Base-by-base conservation (phyloP, 1,284 basidiomycete species). In the Ganoderma sinense region DNA sequence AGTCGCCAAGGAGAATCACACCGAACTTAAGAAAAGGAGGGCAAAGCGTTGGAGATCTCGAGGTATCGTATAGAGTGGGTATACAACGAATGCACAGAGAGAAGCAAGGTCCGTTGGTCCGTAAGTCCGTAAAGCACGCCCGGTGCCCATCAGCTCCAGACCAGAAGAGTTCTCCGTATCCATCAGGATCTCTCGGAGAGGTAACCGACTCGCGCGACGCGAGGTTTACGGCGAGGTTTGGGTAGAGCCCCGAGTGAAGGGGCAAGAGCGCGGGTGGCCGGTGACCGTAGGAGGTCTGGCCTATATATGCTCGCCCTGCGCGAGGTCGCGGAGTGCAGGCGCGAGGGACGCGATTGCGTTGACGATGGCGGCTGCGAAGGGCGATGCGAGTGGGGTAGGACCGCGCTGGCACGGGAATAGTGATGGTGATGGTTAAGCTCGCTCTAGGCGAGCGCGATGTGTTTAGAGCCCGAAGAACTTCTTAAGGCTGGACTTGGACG, bases 401-500 rank as follows among this genome's bases (percentile, higher is more conserved):
- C 33, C 53, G 29, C 53, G 53, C 29, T 16, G 16, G 53, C 14
- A 23, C 4, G 45, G 8, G 2, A 2, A 7, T 14, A 18, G 7
- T 2, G 4, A 26, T 31, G 53, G 53, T 33, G 29, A 16, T 56
- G 53, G 14, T 29, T 18, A 13, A 4, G 41, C 8, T 41, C 58
- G 58, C 58, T 4, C 13, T 11, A 29, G 14, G 36, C 36, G 33
- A 36, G 33, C 23, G 31, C 16, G n/a, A 26, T 26, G n/a, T 26
- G 56, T 40, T 62, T 59, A 73, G 16, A 77, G 67, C 64, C 75
- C 62, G 60, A 75, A 71, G 39, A 75, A 63, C 72, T 75, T 78
- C 73, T 73, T 75, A 69, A 76, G 68, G 58, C 74, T 70, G 64
- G 69, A 68, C 64, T 69, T 72, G 55, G 71, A 72, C 43, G 72